Conservation (phyloP, 345 rosid species). For the Camelina sativa region DNA sequence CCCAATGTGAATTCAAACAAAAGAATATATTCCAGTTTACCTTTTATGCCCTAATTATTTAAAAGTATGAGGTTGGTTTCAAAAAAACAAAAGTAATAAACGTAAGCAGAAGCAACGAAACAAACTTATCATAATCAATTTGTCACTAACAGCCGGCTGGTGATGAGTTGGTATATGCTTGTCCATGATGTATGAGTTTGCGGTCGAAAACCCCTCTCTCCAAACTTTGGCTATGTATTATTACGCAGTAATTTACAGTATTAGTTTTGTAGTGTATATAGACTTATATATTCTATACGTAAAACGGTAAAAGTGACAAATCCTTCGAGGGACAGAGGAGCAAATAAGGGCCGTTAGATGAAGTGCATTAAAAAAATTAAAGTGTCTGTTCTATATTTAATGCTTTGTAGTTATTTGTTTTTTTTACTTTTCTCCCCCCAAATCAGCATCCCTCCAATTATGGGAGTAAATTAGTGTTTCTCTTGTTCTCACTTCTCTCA, state of each 20-base stretch:
- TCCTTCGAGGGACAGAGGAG: slow-evolving; percentile 21
- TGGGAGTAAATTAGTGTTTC: not conserved
- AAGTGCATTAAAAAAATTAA: slow-evolving; percentile 12
- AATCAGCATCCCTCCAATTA: not conserved
- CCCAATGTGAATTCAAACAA: not conserved
- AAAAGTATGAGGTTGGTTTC: not conserved
- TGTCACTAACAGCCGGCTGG: not conserved
- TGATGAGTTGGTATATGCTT: slow-evolving; percentile 33
- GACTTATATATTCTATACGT: not conserved
- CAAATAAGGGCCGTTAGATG: slow-evolving; percentile 6
- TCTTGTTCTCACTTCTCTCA: not conserved
- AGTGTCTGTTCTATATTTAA: slow-evolving; percentile 16
- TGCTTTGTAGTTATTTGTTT: slow-evolving; percentile 8
- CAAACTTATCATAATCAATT: not conserved
- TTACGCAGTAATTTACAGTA: too few species aligned
- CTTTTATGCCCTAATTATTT: not conserved
- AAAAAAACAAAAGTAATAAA: too few species aligned
- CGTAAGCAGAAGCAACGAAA: not conserved
- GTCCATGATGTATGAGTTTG: slow-evolving; percentile 11
- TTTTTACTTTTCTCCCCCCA: not conserved
- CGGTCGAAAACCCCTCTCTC: slow-evolving; percentile 20
- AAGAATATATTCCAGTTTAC: not conserved
- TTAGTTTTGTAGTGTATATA: not conserved
- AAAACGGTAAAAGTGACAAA: not conserved
- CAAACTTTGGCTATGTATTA: not conserved